Evolutionary conservation across 768 basidiomycete species (phyloP).

Genomic region (Nidularia pulvinata): DNA sequence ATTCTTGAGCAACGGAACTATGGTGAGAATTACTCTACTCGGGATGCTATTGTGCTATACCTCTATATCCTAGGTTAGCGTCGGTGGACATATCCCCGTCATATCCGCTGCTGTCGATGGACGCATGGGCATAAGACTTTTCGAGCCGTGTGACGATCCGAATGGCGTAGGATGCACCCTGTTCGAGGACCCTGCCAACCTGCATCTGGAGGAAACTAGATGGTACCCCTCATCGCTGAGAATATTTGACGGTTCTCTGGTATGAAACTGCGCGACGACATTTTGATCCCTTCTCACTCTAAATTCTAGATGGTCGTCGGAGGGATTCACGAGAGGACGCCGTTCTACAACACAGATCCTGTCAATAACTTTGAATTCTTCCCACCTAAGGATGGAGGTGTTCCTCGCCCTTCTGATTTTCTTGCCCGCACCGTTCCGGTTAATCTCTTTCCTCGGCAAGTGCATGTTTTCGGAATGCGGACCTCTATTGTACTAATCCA

Average conservation of each 20-base stretch:
- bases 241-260: conserved; percentile 27
- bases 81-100: conserved; percentile 25
- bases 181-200: conserved; percentile 27
- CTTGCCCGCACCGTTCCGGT: conserved; percentile 22
- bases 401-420: conserved; percentile 21
- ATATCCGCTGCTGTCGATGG: conserved; percentile 25
- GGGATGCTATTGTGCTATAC: conserved; percentile 2
- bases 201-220: conserved; percentile 32
- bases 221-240: conserved; percentile 40
- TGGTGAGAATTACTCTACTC: conserved; percentile 17
- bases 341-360: conserved; percentile 66
- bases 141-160: conserved; percentile 32
- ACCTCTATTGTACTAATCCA: conserved; percentile 10
- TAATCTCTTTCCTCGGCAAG: conserved; percentile 23
- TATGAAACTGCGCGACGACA: conserved; percentile 19
- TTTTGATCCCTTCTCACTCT: background rate
- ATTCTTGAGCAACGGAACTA: conserved; percentile 38
- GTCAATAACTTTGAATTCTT: conserved; percentile 42
- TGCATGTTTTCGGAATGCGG: conserved; percentile 7
- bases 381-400: conserved; percentile 35
- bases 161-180: conserved; percentile 25
- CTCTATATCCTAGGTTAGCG: conserved; percentile 16
- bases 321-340: conserved; percentile 25
- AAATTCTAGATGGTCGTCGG: conserved; percentile 14
- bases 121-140: conserved; percentile 31